Evolutionary conservation across 768 basidiomycete genomes (phyloP).

Genomic region (Phaeolepiota aurea): DNA sequence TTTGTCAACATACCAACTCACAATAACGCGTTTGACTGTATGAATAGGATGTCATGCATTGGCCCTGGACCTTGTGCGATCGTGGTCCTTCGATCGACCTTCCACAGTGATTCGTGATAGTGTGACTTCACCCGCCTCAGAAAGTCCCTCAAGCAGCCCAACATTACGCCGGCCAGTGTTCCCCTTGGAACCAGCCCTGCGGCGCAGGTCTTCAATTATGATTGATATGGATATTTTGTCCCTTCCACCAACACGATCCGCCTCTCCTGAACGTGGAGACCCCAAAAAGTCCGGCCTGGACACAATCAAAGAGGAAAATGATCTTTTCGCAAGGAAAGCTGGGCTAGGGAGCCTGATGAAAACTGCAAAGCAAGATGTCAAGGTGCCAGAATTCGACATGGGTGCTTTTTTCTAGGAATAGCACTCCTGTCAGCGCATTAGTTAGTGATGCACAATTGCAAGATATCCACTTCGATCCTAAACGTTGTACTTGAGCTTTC

Average conservation of each 20-base stretch:
- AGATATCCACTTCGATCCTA: too few relatives aligned
- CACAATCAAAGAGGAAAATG: slow-evolving; percentile 42
- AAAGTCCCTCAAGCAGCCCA: slow-evolving; percentile 23
- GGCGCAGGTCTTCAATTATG: slow-evolving; percentile 65
- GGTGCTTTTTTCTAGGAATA: slow-evolving; percentile 60
- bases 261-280: slow-evolving; percentile 34
- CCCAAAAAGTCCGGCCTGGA: slow-evolving; percentile 17
- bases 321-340: slow-evolving; percentile 57
- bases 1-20: slow-evolving; percentile 22
- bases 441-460: background rate
- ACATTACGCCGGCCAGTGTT: slow-evolving; percentile 36
- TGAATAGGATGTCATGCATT: slow-evolving; percentile 79
- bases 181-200: slow-evolving; percentile 41
- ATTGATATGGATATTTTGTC: slow-evolving; percentile 85
- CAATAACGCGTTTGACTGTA: slow-evolving; percentile 3
- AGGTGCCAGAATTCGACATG: slow-evolving; percentile 87
- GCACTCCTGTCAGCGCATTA: background rate
- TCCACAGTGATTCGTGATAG: slow-evolving; percentile 24
- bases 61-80: slow-evolving; percentile 82
- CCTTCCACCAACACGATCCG: slow-evolving; percentile 45
- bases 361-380: slow-evolving; percentile 81
- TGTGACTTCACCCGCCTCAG: background rate
- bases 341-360: slow-evolving; percentile 82
- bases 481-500: background rate
- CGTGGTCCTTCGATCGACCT: slow-evolving; percentile 89